Percentiles rank a stretch among this genome's conserved stretches.
Evolutionary conservation across 2,329 filamentous ascomycete genomes (phyloP).

Genomic region (Neofusicoccum umdonicola): DNA sequence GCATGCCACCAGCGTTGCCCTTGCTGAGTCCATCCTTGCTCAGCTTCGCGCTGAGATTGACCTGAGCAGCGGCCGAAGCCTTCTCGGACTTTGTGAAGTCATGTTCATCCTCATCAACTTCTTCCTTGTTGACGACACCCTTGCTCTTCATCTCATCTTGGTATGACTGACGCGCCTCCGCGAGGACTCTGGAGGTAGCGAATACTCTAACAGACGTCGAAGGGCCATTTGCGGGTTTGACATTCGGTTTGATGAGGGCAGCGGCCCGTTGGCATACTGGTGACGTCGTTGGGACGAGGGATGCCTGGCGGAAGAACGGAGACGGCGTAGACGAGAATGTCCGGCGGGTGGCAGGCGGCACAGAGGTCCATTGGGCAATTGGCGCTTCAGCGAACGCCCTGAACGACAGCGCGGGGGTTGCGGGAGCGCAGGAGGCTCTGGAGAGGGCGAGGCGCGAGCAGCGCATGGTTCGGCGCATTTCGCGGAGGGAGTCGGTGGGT

Average conservation of each 20-base stretch:
- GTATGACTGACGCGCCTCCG: constrained; percentile 31
- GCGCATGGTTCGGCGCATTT: constrained; percentile 31
- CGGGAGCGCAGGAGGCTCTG: constrained; percentile 32
- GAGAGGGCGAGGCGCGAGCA: constrained; percentile 29
- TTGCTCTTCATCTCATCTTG: constrained; percentile 39
- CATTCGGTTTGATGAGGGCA: not conserved
- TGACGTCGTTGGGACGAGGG: constrained; percentile 7
- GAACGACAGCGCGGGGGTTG: constrained; percentile 32
- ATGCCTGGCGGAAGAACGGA: constrained; percentile 4
- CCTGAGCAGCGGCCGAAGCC: constrained; percentile 79
- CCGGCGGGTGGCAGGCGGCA: not conserved
- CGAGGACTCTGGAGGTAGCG: not conserved
- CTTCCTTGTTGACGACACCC: constrained; percentile 34
- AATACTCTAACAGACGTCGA: not conserved
- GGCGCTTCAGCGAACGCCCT: constrained; percentile 20
- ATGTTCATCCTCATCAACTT: constrained; percentile 51
- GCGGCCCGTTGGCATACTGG: not conserved
- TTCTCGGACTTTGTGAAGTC: constrained; percentile 75
- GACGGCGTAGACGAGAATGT: not conserved
- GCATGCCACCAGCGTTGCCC: constrained; percentile 55
- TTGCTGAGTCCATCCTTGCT: constrained; percentile 69
- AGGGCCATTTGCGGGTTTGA: not conserved
- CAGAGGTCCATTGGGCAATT: constrained; percentile 1
- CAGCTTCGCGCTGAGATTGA: constrained; percentile 84
- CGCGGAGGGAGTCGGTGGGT: not conserved